Conservation (phyloP, 2,329 filamentous ascomycete genomes). For the Shiraia bambusicola region DNA sequence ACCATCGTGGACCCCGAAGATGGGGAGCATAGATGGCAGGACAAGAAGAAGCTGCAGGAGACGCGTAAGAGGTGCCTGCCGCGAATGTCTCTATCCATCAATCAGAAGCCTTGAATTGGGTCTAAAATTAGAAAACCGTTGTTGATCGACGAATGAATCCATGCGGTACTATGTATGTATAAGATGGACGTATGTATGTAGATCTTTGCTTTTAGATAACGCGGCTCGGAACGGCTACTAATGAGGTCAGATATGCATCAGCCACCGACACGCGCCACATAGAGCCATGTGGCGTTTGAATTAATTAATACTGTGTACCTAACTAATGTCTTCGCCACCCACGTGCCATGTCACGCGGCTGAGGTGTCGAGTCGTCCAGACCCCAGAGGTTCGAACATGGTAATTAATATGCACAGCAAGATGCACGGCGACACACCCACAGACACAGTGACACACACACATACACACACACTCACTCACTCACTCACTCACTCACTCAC, state of each 20-base stretch:
- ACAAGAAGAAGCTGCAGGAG: slow-evolving; percentile 7
- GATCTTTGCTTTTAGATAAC: neutral
- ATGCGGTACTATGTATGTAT: neutral
- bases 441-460: too few species aligned
- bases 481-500: too few species aligned
- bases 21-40: neutral
- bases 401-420: too few species aligned
- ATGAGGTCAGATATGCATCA: slow-evolving; percentile 3
- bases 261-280: slow-evolving; percentile 1
- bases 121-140: slow-evolving; percentile 9
- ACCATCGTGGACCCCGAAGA: slow-evolving; percentile 11
- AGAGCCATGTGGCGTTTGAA: too few species aligned
- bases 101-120: slow-evolving; percentile 1
- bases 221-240: neutral
- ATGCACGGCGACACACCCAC: too few species aligned
- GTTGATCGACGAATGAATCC: slow-evolving; percentile 3
- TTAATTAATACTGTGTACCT: too few species aligned
- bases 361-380: too few species aligned
- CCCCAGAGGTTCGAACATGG: too few species aligned
- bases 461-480: too few species aligned
- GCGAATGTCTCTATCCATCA: slow-evolving; percentile 2
- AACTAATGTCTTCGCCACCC: too few species aligned
- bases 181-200: slow-evolving; percentile 2
- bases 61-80: slow-evolving; percentile 12
- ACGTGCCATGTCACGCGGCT: too few species aligned